Base-by-base conservation (phyloP, 805 yeast species). In the Monosporozyma siamensis region DNA sequence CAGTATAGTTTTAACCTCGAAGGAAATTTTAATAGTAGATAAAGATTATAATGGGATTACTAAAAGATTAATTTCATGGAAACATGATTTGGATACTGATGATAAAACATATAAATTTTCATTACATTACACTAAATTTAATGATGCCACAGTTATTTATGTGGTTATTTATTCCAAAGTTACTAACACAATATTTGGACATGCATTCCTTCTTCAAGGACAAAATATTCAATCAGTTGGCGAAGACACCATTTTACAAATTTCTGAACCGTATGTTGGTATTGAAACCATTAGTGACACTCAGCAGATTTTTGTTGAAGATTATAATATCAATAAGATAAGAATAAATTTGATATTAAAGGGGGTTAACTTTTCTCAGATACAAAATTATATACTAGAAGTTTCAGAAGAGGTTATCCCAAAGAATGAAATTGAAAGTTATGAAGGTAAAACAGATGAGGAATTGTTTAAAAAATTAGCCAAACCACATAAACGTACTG, bases 61-160 rank as follows among this genome's bases (percentile, higher is more conserved):
- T n/a, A 61, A 61, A 24, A 68, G 82, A 44, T 45, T 75, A 2
- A 52, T 86, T 1, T 73, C 89, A 0, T 83, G 94, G 89, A 81
- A 79, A 46, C 95, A 87, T 58, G 74, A 64, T 46, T 59, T 82
- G 18, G 70, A 71, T 34, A 67, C 72, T 6, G 48, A 56, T 1
- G 95, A 85, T 50, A 70, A 72, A 1, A 69, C 85, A 0, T 50
- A 79, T 42, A 63, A 56, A 40, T 43, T 82, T 41, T 48, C 56
- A 2, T 54, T 70, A 2, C 55, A 61, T 10, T 42, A 52, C 8
- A 32, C 57, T 3, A 51, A 50, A 3, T 34, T 38, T 23, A 43
- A 38, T 10, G 39, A 35, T 15, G 36, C 25, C 4, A 39, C 40
- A 6, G 38, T 48, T 4, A 40, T 52, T 30, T 38, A 52, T 23